These are phyloP conservation scores for Neolentinus lepideus DNA, from an alignment of 1,284 basidiomycete genomes.

Conservation along the genomic window DNA sequence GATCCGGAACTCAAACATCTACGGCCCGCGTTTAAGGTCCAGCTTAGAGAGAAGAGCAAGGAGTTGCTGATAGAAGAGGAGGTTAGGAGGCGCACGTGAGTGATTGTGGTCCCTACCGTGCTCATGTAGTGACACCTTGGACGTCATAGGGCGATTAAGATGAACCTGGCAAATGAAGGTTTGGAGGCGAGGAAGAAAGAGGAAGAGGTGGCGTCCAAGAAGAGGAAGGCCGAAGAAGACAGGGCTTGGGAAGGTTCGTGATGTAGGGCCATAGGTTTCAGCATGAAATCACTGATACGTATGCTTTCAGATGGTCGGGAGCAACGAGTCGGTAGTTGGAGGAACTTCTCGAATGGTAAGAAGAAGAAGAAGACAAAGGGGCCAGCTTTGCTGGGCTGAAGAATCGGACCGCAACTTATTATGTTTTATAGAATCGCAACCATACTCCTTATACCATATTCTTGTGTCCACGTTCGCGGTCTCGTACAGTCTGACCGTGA, in stretches of 20 bases:
- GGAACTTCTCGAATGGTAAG: constrained; percentile 51
- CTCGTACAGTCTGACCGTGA: no score
- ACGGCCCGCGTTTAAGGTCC: constrained; percentile 54
- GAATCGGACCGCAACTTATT: not conserved
- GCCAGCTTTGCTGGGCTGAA: constrained; percentile 1
- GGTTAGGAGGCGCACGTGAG: constrained; percentile 68
- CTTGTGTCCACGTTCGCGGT: no score
- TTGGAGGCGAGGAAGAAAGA: constrained; percentile 80
- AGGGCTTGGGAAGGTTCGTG: constrained; percentile 71
- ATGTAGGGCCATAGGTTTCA: not conserved
- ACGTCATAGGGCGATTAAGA: constrained; percentile 63
- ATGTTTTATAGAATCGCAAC: not conserved
- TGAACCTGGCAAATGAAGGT: constrained; percentile 83
- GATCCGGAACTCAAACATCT: constrained; percentile 50
- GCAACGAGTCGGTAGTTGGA: constrained; percentile 77
- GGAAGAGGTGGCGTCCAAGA: constrained; percentile 64
- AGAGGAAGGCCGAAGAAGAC: constrained; percentile 79
- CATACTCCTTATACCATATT: not conserved
- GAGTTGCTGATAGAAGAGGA: constrained; percentile 80
- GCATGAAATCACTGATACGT: constrained; percentile 1
- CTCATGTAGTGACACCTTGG: constrained; percentile 4
- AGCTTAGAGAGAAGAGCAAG: constrained; percentile 62
- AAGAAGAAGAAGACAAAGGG: constrained; percentile 71
- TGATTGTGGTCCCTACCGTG: constrained; percentile 8
- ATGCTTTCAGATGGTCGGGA: constrained; percentile 55